Conservation (phyloP, 2,329 filamentous ascomycete genomes). For the Epichloe hybrida region DNA sequence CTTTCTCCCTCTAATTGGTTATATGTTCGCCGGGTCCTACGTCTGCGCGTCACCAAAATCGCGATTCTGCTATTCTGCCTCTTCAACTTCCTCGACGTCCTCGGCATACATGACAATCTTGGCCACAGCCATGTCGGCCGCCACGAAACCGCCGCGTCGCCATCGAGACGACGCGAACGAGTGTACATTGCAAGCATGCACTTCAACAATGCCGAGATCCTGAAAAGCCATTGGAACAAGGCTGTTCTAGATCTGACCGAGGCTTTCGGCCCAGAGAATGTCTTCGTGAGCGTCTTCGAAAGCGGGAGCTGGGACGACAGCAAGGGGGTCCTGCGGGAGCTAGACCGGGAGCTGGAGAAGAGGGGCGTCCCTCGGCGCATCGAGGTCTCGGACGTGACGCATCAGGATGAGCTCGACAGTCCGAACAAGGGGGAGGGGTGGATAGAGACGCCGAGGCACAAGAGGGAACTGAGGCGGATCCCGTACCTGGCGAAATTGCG, state of each 20-base stretch:
- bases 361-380: constrained; percentile 41
- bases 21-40: constrained; percentile 24
- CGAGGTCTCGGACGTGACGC: constrained; percentile 43
- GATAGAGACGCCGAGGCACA: constrained; percentile 43
- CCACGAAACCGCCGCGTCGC: constrained; percentile 4
- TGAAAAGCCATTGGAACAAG: constrained; percentile 48
- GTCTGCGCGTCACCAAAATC: constrained; percentile 21
- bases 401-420: constrained; percentile 38
- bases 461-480: constrained; percentile 48
- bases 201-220: constrained; percentile 50
- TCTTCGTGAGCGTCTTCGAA: constrained; percentile 55
- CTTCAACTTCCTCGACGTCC: constrained; percentile 25
- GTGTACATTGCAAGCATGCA: constrained; percentile 59
- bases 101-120: constrained; percentile 23
- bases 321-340: constrained; percentile 43
- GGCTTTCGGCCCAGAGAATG: constrained; percentile 46
- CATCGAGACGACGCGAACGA: constrained; percentile 19
- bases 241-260: constrained; percentile 44
- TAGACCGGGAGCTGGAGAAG: constrained; percentile 40
- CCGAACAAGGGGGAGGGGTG: constrained; percentile 39
- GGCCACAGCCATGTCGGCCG: constrained; percentile 14
- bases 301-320: constrained; percentile 57
- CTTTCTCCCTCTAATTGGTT: constrained; percentile 17
- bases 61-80: constrained; percentile 21
- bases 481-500: constrained; percentile 52